A percentile compares a stretch with the other conserved stretches of the same genome.
Evolutionary conservation across 2,329 filamentous ascomycete species (phyloP).

Genomic region (Colletotrichum lindemuthianum): DNA sequence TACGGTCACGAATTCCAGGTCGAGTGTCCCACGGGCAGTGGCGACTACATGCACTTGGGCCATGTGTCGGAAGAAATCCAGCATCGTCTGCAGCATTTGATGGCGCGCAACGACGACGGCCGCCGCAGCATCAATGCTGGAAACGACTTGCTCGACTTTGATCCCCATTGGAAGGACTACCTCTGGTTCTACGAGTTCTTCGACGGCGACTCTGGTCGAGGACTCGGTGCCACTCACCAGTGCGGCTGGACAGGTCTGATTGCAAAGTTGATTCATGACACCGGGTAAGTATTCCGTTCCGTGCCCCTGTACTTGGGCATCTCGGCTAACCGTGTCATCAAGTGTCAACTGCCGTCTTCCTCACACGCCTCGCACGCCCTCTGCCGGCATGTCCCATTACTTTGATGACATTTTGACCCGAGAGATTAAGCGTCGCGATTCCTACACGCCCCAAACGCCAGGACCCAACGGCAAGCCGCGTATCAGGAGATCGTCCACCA

Average conservation of each 20-base stretch:
- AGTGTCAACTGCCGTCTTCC: conserved; percentile 90
- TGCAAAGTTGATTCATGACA: conserved; percentile 97
- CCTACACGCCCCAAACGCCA: conserved; percentile 45
- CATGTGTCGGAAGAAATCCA: conserved; percentile 96
- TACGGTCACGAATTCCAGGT: conserved; percentile 90
- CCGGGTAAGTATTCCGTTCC: conserved; percentile 71
- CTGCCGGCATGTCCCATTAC: conserved; percentile 87
- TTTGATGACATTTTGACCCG: conserved; percentile 89
- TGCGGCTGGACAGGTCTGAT: conserved; percentile 97
- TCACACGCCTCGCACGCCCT: conserved; percentile 90
- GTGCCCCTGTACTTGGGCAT: not conserved
- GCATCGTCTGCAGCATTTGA: conserved; percentile 92
- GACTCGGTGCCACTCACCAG: conserved; percentile 91
- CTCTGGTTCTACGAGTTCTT: conserved; percentile 99
- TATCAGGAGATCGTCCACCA: conserved; percentile 82
- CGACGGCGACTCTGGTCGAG: conserved; percentile 89
- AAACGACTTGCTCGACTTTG: conserved; percentile 87
- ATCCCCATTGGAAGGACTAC: conserved; percentile 91
- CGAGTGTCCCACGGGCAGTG: conserved; percentile 92
- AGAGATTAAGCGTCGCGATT: conserved; percentile 53
- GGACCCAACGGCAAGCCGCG: conserved; percentile 52
- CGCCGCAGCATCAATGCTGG: conserved; percentile 88
- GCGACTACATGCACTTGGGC: conserved; percentile 94
- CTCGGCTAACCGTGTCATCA: conserved; percentile 8
- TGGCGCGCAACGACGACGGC: conserved; percentile 84